phyloP scores from a whole-genome alignment of 2,329 filamentous ascomycete species.

The Cercospora brassicicola region DNA sequence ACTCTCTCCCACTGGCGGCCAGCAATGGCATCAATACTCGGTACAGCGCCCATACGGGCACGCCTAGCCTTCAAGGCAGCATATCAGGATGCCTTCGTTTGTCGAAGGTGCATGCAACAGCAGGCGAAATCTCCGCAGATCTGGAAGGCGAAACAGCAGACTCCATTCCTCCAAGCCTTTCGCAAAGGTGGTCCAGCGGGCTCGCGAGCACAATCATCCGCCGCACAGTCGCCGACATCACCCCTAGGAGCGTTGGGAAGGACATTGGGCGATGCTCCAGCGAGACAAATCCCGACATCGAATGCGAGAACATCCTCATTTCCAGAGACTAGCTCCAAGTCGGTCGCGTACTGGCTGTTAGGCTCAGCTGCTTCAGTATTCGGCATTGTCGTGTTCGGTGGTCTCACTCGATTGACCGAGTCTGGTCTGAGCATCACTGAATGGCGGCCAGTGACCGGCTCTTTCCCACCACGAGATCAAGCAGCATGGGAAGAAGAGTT shows the following conservation, averaged over 20 bases:
- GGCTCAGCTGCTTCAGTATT: conserved; percentile 92
- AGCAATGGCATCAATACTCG: conserved; percentile 26
- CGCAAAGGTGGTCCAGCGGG: conserved; percentile 29
- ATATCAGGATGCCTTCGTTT: conserved; percentile 33
- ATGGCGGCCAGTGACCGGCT: conserved; percentile 95
- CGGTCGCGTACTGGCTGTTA: conserved; percentile 87
- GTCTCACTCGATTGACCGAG: conserved; percentile 89
- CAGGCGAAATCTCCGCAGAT: conserved; percentile 23
- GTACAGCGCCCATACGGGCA: conserved; percentile 28
- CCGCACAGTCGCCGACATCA: conserved; percentile 27
- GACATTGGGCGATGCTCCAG: conserved; percentile 27
- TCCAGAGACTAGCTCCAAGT: conserved; percentile 60
- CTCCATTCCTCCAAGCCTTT: conserved; percentile 40
- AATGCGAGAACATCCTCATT: conserved; percentile 26
- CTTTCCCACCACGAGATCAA: conserved; percentile 74
- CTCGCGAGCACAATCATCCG: conserved; percentile 26
- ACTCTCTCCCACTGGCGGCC: not conserved
- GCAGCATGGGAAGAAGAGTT: conserved; percentile 92
- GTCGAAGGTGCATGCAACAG: conserved; percentile 38
- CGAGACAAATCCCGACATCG: conserved; percentile 1
- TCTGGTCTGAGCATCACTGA: conserved; percentile 97
- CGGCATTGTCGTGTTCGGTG: conserved; percentile 93
- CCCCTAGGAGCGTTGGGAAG: conserved; percentile 38
- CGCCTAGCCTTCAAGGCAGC: conserved; percentile 26
- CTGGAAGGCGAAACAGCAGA: conserved; percentile 32